These are phyloP conservation scores for Apiosordaria backusii DNA, from an alignment of 495 filamentous ascomycete species.

Conservation along the genomic window DNA sequence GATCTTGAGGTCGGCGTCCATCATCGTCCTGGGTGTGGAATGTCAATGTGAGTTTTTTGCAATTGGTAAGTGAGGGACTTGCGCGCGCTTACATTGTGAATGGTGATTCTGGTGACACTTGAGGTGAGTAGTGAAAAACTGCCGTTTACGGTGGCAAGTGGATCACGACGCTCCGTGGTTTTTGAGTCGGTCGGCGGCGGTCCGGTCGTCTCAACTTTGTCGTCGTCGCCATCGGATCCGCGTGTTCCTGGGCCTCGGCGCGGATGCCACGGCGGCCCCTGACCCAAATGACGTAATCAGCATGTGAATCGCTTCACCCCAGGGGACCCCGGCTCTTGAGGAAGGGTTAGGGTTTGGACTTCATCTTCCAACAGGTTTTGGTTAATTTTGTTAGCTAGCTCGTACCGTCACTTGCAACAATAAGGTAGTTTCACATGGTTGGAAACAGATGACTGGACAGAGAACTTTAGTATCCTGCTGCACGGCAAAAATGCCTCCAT, in stretches of 20 bases:
- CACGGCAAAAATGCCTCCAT: background rate
- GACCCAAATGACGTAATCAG: background rate
- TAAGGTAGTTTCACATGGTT: background rate
- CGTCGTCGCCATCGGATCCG: background rate
- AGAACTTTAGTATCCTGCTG: background rate
- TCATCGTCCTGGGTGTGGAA: background rate
- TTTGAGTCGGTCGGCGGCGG: background rate
- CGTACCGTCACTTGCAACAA: no score
- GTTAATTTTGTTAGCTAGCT: background rate
- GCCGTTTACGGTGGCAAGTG: background rate
- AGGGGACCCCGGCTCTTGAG: background rate
- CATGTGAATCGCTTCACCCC: background rate
- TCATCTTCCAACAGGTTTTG: background rate
- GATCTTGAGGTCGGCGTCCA: conserved; percentile 8
- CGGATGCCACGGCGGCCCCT: background rate
- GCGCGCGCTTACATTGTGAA: background rate
- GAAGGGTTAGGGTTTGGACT: background rate
- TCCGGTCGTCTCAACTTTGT: background rate
- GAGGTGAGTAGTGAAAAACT: no score
- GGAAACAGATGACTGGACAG: background rate
- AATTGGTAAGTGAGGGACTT: background rate
- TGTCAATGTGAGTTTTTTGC: background rate
- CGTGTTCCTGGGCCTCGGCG: background rate
- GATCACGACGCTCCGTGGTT: background rate
- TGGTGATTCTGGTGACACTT: no score